Evolutionary conservation across 371 early-diverging fungal species (phyloP).

Genomic region (Choanephora cucurbitarum): DNA sequence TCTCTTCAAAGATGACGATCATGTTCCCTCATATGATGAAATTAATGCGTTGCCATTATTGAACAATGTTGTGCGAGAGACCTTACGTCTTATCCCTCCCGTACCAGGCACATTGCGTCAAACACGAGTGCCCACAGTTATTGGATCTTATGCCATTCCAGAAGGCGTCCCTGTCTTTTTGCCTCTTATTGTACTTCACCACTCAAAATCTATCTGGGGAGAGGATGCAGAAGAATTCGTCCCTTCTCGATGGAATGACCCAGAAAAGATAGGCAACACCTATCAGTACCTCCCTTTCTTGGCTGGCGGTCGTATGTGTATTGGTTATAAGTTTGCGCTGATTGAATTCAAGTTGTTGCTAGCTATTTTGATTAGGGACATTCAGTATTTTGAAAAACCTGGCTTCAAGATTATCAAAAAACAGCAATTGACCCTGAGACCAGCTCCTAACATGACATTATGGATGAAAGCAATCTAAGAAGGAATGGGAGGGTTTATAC

Average conservation of each 20-base stretch:
- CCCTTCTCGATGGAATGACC: constrained; percentile 62
- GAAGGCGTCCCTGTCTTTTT: constrained; percentile 55
- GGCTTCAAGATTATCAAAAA: constrained; percentile 28
- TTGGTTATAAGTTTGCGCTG: constrained; percentile 45
- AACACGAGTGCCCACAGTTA: constrained; percentile 38
- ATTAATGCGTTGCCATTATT: constrained; percentile 48
- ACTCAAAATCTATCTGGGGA: constrained; percentile 61
- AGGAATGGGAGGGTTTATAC: no score
- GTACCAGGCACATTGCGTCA: constrained; percentile 53
- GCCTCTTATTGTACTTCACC: constrained; percentile 47
- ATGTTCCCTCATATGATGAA: constrained; percentile 43
- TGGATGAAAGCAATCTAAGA: constrained; percentile 19
- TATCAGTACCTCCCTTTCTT: constrained; percentile 65
- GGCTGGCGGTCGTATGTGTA: constrained; percentile 54
- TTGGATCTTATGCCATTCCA: constrained; percentile 51
- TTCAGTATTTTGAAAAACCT: constrained; percentile 41
- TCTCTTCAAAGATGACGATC: constrained; percentile 20
- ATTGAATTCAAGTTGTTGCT: constrained; percentile 44
- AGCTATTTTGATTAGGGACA: constrained; percentile 33
- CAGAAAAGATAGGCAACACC: constrained; percentile 27
- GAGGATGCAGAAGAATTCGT: constrained; percentile 63
- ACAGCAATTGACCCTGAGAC: constrained; percentile 41
- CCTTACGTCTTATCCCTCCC: constrained; percentile 52
- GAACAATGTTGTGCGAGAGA: constrained; percentile 56
- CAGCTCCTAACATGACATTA: constrained; percentile 40